These are phyloP conservation scores for Termitomyces sp. DNA, from an alignment of 768 basidiomycete species.

Conservation along the genomic window DNA sequence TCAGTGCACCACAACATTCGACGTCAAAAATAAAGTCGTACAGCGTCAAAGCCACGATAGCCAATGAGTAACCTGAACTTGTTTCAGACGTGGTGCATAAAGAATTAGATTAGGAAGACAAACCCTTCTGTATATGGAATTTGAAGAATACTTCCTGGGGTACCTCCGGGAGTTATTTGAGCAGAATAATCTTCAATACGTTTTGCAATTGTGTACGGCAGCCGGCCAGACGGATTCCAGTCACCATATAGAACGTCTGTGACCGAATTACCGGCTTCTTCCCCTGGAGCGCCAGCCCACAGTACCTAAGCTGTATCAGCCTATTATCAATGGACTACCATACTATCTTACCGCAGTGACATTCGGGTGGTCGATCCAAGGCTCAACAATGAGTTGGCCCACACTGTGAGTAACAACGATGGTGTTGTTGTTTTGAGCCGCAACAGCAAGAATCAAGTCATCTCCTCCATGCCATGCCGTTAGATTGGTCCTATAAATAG, in stretches of 20 bases:
- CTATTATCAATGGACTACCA: background rate
- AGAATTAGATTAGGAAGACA: constrained; percentile 8
- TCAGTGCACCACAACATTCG: background rate
- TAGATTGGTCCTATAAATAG: constrained; percentile 56
- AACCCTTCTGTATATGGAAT: constrained; percentile 58
- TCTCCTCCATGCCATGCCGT: constrained; percentile 76
- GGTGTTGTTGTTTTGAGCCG: constrained; percentile 61
- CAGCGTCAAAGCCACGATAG: constrained; percentile 66
- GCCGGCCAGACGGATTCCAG: constrained; percentile 61
- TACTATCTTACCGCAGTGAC: constrained; percentile 53
- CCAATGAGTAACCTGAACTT: constrained; percentile 53
- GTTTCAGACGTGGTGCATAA: constrained; percentile 11
- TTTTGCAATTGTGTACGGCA: constrained; percentile 77
- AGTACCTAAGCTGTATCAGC: constrained; percentile 36
- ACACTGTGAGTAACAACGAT: constrained; percentile 66
- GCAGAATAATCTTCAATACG: constrained; percentile 51
- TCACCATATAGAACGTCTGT: constrained; percentile 67
- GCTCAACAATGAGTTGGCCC: constrained; percentile 53
- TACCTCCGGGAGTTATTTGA: constrained; percentile 35
- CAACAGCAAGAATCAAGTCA: constrained; percentile 62
- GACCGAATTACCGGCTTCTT: constrained; percentile 66
- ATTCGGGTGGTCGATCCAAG: constrained; percentile 70
- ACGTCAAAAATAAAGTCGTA: constrained; percentile 29
- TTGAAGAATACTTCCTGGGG: constrained; percentile 32
- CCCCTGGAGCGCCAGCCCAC: constrained; percentile 64